Evolutionary conservation across 139 green algal species (phyloP).

Genomic region (Coelastrella sp.): DNA sequence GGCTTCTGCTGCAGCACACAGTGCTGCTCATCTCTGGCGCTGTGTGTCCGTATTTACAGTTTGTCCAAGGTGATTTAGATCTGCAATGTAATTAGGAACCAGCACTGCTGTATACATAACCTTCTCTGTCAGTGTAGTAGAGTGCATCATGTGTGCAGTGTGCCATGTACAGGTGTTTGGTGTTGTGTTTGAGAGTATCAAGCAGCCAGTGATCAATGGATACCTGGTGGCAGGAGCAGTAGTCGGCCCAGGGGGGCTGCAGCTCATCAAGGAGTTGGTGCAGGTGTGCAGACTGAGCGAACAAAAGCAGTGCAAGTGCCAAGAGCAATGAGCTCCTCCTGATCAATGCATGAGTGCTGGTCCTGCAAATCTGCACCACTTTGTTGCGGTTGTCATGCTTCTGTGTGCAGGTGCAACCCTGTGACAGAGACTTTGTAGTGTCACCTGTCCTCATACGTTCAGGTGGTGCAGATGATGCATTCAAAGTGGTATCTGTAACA

Average conservation of each 20-base stretch:
- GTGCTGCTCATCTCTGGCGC: too few species aligned
- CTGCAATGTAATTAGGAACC: not conserved
- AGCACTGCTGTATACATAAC: not conserved
- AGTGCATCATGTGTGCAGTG: not conserved
- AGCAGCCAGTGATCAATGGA: constrained; percentile 95
- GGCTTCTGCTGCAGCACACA: not conserved
- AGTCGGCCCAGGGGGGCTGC: constrained; percentile 92
- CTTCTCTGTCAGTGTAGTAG: not conserved
- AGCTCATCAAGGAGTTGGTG: constrained; percentile 64
- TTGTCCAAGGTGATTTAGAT: not conserved
- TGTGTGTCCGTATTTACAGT: too few species aligned
- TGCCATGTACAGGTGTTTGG: constrained; percentile 67
- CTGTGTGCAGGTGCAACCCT: too few species aligned
- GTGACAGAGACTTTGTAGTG: too few species aligned
- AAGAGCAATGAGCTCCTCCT: too few species aligned
- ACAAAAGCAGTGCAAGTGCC: not conserved
- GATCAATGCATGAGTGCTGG: too few species aligned
- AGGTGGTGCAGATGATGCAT: too few species aligned
- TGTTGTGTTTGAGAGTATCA: constrained; percentile 77
- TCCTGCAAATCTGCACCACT: too few species aligned
- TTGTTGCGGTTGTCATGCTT: too few species aligned
- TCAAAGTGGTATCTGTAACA: too few species aligned
- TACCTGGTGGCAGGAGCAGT: constrained; percentile 95
- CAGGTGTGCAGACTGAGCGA: constrained; percentile 6
- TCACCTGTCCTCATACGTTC: too few species aligned